Conservation (phyloP, 441 rosid species). For the Metrosideros polymorpha region DNA sequence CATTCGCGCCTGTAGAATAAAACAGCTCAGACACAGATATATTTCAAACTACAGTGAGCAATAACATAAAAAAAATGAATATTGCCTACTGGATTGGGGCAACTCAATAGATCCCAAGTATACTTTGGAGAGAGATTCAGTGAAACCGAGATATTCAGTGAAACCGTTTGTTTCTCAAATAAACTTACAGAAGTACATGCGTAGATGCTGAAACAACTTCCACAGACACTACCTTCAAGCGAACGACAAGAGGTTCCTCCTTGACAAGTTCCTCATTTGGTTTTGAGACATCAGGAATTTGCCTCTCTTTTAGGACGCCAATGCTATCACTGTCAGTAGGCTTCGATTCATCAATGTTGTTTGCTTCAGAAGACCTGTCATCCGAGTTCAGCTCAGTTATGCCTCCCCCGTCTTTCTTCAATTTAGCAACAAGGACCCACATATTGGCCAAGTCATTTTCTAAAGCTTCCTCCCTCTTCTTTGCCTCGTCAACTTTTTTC, state of each 20-base stretch:
- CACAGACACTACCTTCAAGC: slow-evolving; percentile 56
- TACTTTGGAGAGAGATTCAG: not conserved
- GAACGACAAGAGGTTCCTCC: slow-evolving; percentile 85
- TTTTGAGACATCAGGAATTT: slow-evolving; percentile 33
- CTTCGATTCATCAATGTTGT: slow-evolving; percentile 22
- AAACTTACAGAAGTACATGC: not conserved
- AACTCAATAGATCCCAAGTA: not conserved
- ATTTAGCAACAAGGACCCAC: slow-evolving; percentile 99
- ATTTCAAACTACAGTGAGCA: not conserved
- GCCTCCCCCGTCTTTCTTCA: slow-evolving; percentile 74
- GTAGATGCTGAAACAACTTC: not conserved
- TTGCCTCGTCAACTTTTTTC: slow-evolving; percentile 77
- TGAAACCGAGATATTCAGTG: not conserved
- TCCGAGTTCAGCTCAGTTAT: slow-evolving; percentile 33
- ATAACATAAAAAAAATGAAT: not conserved
- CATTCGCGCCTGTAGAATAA: slow-evolving; percentile 68
- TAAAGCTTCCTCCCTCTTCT: slow-evolving; percentile 77
- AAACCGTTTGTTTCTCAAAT: not conserved
- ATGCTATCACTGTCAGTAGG: slow-evolving; percentile 26
- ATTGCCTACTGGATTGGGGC: not conserved
- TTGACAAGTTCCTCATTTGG: slow-evolving; percentile 43
- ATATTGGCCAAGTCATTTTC: slow-evolving; percentile 97
- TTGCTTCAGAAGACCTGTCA: slow-evolving; percentile 23
- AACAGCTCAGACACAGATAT: not conserved
- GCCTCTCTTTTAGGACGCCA: slow-evolving; percentile 35